Percentiles rank a stretch among this genome's conserved stretches.
These are phyloP conservation scores for Penicillium capsulatum DNA, from an alignment of 2,329 filamentous ascomycete species.

Conservation along the genomic window DNA sequence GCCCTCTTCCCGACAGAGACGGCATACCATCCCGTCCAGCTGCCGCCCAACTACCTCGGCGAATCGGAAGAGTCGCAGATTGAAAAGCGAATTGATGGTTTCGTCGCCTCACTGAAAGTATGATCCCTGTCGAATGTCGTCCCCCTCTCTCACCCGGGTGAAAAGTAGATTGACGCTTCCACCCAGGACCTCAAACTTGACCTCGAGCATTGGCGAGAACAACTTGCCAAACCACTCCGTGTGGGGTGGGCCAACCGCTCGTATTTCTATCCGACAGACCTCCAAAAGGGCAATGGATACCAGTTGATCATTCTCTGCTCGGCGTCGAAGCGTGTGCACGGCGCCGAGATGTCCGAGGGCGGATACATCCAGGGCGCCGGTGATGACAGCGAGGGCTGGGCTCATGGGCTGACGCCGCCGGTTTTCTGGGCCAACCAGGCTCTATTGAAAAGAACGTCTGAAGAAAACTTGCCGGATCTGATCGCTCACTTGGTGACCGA, in stretches of 20 bases:
- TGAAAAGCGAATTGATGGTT: constrained; percentile 54
- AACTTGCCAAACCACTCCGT: constrained; percentile 66
- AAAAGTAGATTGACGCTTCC: constrained; percentile 1
- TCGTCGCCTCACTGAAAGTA: constrained; percentile 50
- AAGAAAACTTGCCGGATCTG: constrained; percentile 58
- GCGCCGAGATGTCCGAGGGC: constrained; percentile 64
- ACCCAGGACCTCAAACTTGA: constrained; percentile 59
- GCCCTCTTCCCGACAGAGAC: constrained; percentile 63
- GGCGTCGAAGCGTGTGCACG: constrained; percentile 67
- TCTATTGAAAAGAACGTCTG: constrained; percentile 57
- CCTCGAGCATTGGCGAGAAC: constrained; percentile 50
- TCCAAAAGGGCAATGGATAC: constrained; percentile 50
- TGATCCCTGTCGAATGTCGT: not conserved
- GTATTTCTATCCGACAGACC: constrained; percentile 49
- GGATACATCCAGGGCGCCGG: constrained; percentile 92
- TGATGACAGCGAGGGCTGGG: constrained; percentile 94
- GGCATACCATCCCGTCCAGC: constrained; percentile 56
- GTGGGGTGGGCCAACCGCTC: constrained; percentile 77
- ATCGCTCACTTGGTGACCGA: constrained; percentile 46
- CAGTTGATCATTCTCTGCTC: constrained; percentile 80
- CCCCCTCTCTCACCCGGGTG: constrained; percentile 5
- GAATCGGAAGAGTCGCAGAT: constrained; percentile 78
- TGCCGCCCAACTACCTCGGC: constrained; percentile 68
- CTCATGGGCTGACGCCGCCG: constrained; percentile 68
- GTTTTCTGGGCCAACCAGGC: constrained; percentile 73